These are phyloP conservation scores for Amanita fuliginea DNA, from an alignment of 768 basidiomycete genomes.

Conservation along the genomic window DNA sequence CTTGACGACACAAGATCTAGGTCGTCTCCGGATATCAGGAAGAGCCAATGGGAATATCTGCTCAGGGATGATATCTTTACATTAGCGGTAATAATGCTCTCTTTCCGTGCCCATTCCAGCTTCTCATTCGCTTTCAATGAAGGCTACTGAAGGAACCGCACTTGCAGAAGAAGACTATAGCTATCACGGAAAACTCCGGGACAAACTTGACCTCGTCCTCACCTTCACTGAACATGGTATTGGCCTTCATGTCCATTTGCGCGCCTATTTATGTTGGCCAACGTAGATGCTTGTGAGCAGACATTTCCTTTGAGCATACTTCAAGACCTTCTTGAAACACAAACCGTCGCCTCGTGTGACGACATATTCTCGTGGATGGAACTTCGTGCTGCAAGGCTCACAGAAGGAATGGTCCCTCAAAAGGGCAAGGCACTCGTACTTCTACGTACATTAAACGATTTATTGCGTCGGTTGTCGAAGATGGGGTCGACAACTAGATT, in stretches of 20 bases:
- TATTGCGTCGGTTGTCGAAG: conserved; percentile 79
- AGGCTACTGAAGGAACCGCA: conserved; percentile 63
- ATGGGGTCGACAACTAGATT: conserved; percentile 78
- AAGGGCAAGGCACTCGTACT: conserved; percentile 84
- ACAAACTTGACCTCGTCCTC: conserved; percentile 62
- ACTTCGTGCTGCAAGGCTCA: conserved; percentile 54
- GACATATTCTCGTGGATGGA: conserved; percentile 88
- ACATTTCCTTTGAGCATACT: conserved; percentile 64
- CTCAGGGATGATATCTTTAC: conserved; percentile 62
- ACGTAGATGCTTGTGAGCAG: conserved; percentile 65
- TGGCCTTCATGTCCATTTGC: conserved; percentile 12
- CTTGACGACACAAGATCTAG: conserved; percentile 30
- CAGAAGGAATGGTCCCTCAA: conserved; percentile 69
- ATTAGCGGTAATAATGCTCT: conserved; percentile 45
- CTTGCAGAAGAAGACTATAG: conserved; percentile 35
- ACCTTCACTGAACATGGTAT: conserved; percentile 70
- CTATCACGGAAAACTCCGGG: conserved; percentile 53
- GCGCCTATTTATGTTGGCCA: background rate
- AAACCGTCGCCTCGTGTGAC: conserved; percentile 78
- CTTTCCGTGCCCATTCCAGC: background rate
- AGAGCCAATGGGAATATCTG: conserved; percentile 66
- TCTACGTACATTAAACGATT: conserved; percentile 77
- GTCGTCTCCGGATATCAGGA: conserved; percentile 45
- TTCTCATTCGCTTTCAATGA: background rate
- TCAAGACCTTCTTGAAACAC: conserved; percentile 76